Base-by-base conservation (phyloP, 257 asterid species). In the Verbascum thapsus region DNA sequence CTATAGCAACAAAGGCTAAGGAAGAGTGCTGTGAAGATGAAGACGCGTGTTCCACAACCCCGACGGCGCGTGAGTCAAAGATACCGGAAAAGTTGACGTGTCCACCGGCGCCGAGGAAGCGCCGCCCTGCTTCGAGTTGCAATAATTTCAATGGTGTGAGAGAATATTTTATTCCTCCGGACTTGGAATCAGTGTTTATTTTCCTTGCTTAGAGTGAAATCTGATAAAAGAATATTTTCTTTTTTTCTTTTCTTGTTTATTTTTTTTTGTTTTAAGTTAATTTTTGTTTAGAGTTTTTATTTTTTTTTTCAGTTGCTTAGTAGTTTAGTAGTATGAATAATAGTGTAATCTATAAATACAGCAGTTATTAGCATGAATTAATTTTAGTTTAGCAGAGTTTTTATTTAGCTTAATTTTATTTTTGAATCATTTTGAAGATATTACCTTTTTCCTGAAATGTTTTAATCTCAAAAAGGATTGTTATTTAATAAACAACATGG, bases 61-160 rank as follows among this genome's bases (percentile, higher is more conserved):
- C 97, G 41, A 90, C 94, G 48, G 78, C 84, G n/a, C 82, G 79
- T 71, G 88, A 74, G 11, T 70, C 91, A 1, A 81, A 72, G 53
- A 87, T 90, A 75, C 91, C 95, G 53, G 90, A 80, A 58, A 78
- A 63, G 51, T 39, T 81, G 20, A 59, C 86, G 0, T 90, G 97
- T 72, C 97, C 97, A 5, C 88, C 90, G 23, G 82, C 97, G 32
- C 97, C 97, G 22, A 85, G 86, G 84, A 90, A 90, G 78, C 85
- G 81, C 69, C 84, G 95, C 59, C 85, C 95, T 0, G 49, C 72
- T 3, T 62, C 91, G 1, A 76, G 74, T 0, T 83, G 85, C 69
- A 89, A 77, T 59, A 89, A 77, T 59, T 83, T 77, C 17, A 74
- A 71, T 19, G 82, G 92, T 32, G 87, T 6, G 4, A 67, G 78